Evolutionary conservation across 345 rosid species (phyloP), one percentile per base, ranked within the genome.

Genomic region (Eucalyptus dawsonii): DNA sequence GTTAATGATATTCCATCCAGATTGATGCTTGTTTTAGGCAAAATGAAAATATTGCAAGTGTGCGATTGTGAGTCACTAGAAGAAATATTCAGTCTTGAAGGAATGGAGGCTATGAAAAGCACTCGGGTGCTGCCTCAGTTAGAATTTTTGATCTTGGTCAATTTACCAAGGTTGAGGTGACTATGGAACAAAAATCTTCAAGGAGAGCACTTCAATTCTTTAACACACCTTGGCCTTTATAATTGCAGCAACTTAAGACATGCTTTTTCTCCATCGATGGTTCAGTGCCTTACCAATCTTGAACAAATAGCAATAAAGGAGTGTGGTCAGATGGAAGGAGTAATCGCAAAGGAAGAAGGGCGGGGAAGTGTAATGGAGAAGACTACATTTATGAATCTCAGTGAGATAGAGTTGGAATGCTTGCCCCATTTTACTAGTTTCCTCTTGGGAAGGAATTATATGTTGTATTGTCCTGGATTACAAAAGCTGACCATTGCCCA

Each of bases 391-490:
- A 6, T 4, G 11, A 9, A 34, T 34, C 44, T 69, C 7, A 0
- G 0, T 1, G 1, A 1, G 25, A 17, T 69, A 2, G 2, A 69
- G 24, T 5, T 69, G 3, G 83, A 72, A 37, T 37, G 45, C 3
- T 72, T 72, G 0, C 83, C 83, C 83, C 22, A 72, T 72, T 72
- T 72, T 4, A 72, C 27, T 37, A 72, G 83, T 37, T 72, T 72
- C 14, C 81, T 72, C 14, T 72, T 19, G 2, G 81, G 45, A 17
- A 72, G 37, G 0, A 37, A 72, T 37, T 22, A 37, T 19, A 1
- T 5, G 0, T 9, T 37, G 5, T 3, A 0, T 5, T 72, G 83
- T 37, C 27, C 45, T 10, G 0, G 0, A 2, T 72, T 72, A 14
- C 1, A 1, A 37, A 0, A 3, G 2, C 45, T 37, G 0, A 72